Evolutionary conservation across 352 stramenopile genomes (phyloP), one percentile per base, ranked within the genome.

Genomic region (Thalassiosira livingstoniorum): DNA sequence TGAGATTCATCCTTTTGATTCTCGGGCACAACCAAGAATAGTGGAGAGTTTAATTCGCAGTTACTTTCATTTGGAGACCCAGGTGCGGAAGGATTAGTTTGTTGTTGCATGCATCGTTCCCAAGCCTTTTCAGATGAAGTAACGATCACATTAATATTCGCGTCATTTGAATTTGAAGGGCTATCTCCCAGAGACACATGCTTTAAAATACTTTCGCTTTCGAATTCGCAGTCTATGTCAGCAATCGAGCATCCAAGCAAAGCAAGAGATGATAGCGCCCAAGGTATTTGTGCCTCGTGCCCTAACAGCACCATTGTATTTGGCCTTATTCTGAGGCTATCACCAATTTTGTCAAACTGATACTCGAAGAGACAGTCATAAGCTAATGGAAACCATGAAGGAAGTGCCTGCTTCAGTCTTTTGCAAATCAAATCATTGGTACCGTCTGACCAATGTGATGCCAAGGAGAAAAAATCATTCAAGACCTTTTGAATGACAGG

Each of bases 1-100:
- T 86, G 78, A 55, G 78, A 69, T 60, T 86, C 71, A 42, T 55
- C 43, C 15, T 34, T 65, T 13, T 62, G 34, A 23, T 55, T n/a
- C 18, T 82, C 54, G 39, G 78, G 78, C 43, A 86, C 78, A 35
- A 86, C 72, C 25, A 86, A 31, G 11, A 86, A 1, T 21, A 86
- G 58, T 4, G 70, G 63, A 51, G 18, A 21, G n/a, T 51, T 13
- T n/a, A n/a, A n/a, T n/a, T n/a, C n/a, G n/a, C n/a, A n/a, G n/a
- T n/a, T n/a, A n/a, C n/a, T n/a, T n/a, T n/a, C n/a, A n/a, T n/a
- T n/a, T n/a, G n/a, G n/a, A n/a, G n/a, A n/a, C n/a, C n/a, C n/a
- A n/a, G n/a, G n/a, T n/a, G n/a, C n/a, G n/a, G n/a, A n/a, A n/a
- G n/a, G n/a, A n/a, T 39, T 13, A 61, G 21, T 21, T 43, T 60